These are phyloP conservation scores for Larix kaempferi DNA, from an alignment of 75 land plant genomes.

Conservation along the genomic window DNA sequence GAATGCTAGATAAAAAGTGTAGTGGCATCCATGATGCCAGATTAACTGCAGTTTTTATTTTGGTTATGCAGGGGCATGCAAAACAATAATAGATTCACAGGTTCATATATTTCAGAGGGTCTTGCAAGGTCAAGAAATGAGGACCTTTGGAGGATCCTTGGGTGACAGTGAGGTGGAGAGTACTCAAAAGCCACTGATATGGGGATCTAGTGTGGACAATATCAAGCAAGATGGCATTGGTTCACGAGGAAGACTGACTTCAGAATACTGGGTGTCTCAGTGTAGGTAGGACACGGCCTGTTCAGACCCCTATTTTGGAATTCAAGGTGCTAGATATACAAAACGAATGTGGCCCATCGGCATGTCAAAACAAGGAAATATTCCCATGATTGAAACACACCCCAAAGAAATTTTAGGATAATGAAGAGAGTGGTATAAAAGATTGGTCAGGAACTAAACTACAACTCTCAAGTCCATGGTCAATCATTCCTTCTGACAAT, in stretches of 20 bases:
- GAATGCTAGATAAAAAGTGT: too few species aligned
- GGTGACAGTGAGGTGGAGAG: background rate
- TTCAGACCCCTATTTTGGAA: background rate
- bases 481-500: background rate
- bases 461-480: conserved; percentile 4
- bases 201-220: conserved; percentile 6
- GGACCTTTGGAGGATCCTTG: conserved; percentile 2
- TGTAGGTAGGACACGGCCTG: background rate
- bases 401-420: background rate
- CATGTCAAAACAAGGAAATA: background rate
- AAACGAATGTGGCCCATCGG: background rate
- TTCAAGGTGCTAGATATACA: background rate
- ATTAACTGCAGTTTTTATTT: background rate
- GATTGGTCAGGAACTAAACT: conserved; percentile 1
- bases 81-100: conserved; percentile 1
- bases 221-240: conserved; percentile 2
- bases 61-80: conserved; percentile 4
- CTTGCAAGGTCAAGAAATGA: conserved; percentile 54
- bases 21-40: background rate
- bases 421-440: background rate
- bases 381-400: background rate
- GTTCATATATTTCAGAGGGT: conserved; percentile 18
- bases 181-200: background rate
- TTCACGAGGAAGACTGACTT: conserved; percentile 1
- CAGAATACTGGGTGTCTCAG: conserved; percentile 10